Evolutionary conservation across 148 eudicot genomes (phyloP).

Genomic region (Talinum fruticosum): DNA sequence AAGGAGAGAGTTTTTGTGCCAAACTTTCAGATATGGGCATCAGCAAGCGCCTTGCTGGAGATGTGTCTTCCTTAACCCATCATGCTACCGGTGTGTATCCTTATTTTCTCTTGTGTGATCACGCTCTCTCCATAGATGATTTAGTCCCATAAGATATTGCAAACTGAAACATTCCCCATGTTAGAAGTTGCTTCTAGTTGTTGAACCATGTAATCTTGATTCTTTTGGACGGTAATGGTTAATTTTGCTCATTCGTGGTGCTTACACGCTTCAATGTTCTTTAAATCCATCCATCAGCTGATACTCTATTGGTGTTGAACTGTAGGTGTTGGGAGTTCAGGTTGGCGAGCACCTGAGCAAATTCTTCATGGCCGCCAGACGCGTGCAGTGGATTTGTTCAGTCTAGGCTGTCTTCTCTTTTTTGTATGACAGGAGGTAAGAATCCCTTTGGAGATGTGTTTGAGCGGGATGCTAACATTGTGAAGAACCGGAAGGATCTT

Average conservation of each 20-base stretch:
- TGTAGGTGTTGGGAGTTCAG: slow-evolving; percentile 86
- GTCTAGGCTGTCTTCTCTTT: slow-evolving; percentile 87
- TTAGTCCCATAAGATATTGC: neutral
- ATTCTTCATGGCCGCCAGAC: slow-evolving; percentile 89
- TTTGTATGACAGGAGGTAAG: slow-evolving; percentile 83
- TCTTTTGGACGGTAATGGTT: neutral
- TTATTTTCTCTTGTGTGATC: neutral
- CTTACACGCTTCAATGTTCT: neutral
- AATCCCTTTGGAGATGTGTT: slow-evolving; percentile 87
- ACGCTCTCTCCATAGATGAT: neutral
- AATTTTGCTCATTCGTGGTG: neutral
- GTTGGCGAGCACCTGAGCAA: slow-evolving; percentile 99
- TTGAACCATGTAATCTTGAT: slow-evolving; percentile 6
- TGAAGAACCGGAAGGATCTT: slow-evolving; percentile 60
- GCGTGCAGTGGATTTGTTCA: slow-evolving; percentile 86
- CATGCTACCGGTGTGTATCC: slow-evolving; percentile 76
- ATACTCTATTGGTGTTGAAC: slow-evolving; percentile 3
- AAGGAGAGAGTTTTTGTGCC: slow-evolving; percentile 59
- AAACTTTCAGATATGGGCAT: slow-evolving; percentile 98
- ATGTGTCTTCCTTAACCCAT: slow-evolving; percentile 74
- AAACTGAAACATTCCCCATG: neutral
- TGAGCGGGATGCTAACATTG: slow-evolving; percentile 86
- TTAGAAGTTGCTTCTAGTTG: neutral
- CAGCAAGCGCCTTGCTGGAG: slow-evolving; percentile 80
- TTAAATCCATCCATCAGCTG: neutral